Evolutionary conservation across 1,284 basidiomycete species (phyloP).

Genomic region (Boletellus deceptivus): DNA sequence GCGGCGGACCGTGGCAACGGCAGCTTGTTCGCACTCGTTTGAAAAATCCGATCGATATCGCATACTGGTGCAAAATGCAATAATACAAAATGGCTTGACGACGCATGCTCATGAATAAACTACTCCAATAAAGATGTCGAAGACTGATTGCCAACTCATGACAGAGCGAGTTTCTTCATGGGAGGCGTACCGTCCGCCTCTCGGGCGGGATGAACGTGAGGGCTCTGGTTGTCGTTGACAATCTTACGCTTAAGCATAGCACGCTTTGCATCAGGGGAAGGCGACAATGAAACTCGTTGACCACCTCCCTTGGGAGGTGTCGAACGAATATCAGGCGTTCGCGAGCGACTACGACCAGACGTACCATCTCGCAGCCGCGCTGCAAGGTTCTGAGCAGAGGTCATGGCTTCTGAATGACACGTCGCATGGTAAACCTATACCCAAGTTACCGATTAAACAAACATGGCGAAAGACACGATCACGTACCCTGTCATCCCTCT

Average conservation of each 20-base stretch:
- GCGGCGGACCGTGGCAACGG: neutral
- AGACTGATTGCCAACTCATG: conserved; percentile 18
- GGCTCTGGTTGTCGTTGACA: conserved; percentile 44
- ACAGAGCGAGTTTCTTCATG: conserved; percentile 54
- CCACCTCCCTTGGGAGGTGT: conserved; percentile 45
- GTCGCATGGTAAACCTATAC: conserved; percentile 85
- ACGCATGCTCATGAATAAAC: conserved; percentile 33
- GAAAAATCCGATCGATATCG: conserved; percentile 9
- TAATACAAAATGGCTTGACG: conserved; percentile 28
- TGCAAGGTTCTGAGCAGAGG: conserved; percentile 60
- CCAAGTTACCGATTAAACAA: neutral
- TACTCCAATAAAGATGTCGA: conserved; percentile 35
- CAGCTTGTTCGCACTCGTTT: neutral
- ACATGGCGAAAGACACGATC: conserved; percentile 1
- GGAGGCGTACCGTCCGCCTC: conserved; percentile 52
- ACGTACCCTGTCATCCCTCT: conserved; percentile 78
- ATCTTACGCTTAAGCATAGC: conserved; percentile 70
- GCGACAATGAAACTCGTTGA: conserved; percentile 41
- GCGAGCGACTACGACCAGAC: conserved; percentile 59
- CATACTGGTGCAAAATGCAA: conserved; percentile 18
- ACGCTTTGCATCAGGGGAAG: conserved; percentile 49
- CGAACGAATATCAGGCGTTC: conserved; percentile 59
- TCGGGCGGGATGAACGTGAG: conserved; percentile 22
- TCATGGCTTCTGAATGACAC: conserved; percentile 79
- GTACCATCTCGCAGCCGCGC: conserved; percentile 62